Evolutionary conservation across 2,329 filamentous ascomycete genomes (phyloP).

Genomic region (Fusarium nodosum): DNA sequence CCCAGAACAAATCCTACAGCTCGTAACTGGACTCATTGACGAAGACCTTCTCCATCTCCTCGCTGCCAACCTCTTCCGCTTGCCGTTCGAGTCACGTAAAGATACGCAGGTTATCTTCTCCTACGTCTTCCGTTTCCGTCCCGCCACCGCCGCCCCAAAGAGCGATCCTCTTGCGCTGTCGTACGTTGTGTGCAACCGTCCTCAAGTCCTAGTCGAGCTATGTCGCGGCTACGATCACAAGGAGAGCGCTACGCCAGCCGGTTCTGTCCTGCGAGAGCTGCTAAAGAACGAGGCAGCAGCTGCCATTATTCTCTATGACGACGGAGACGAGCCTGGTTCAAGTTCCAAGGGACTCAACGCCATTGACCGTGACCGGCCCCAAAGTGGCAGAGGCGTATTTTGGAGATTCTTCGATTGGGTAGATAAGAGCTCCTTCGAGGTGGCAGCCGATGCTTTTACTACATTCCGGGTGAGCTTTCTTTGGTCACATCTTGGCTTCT

Average conservation of each 20-base stretch:
- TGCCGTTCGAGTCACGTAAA: slow-evolving; percentile 96
- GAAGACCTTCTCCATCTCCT: slow-evolving; percentile 91
- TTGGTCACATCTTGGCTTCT: background rate
- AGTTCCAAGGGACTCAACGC: slow-evolving; percentile 81
- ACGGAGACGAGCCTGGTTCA: slow-evolving; percentile 78
- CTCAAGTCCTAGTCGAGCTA: slow-evolving; percentile 87
- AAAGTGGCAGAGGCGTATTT: slow-evolving; percentile 87
- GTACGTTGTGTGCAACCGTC: slow-evolving; percentile 87
- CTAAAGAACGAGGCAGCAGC: slow-evolving; percentile 91
- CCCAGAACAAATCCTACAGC: slow-evolving; percentile 87
- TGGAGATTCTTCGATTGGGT: slow-evolving; percentile 99
- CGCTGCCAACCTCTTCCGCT: slow-evolving; percentile 82
- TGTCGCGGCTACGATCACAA: slow-evolving; percentile 91
- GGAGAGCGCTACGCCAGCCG: slow-evolving; percentile 92
- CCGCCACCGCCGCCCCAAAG: slow-evolving; percentile 73
- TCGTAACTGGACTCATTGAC: slow-evolving; percentile 86
- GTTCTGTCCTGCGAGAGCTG: slow-evolving; percentile 89
- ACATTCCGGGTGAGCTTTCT: slow-evolving; percentile 85
- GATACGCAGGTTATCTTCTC: slow-evolving; percentile 97
- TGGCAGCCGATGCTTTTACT: slow-evolving; percentile 96
- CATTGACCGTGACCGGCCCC: slow-evolving; percentile 80
- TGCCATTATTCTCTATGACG: slow-evolving; percentile 92
- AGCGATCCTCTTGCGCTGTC: slow-evolving; percentile 86
- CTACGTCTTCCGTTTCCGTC: slow-evolving; percentile 91
- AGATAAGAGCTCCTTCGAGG: slow-evolving; percentile 95